Evolutionary conservation across 345 rosid species (phyloP).

Genomic region (Corymbia maculata): DNA sequence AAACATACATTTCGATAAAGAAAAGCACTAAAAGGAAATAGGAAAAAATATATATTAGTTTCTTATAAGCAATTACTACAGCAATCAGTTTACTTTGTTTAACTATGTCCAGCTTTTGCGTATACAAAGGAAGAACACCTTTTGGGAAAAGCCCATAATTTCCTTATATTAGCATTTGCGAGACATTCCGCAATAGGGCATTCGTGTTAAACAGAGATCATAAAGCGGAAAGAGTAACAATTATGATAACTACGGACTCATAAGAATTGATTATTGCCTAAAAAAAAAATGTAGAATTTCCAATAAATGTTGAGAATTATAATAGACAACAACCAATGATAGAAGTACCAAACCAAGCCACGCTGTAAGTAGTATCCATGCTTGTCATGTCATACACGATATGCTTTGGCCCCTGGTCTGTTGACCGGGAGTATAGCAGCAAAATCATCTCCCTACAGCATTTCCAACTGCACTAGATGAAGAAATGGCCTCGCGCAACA

Average conservation of each 20-base stretch:
- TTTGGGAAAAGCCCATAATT: not conserved
- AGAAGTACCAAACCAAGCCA: not conserved
- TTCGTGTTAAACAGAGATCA: not conserved
- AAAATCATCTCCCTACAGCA: not conserved
- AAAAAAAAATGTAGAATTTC: no score
- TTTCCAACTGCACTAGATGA: not conserved
- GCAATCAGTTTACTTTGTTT: no score
- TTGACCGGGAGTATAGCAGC: not conserved
- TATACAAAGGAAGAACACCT: not conserved
- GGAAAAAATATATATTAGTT: no score
- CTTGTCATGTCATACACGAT: not conserved
- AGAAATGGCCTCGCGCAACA: not conserved
- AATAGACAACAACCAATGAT: not conserved
- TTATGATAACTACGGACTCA: not conserved
- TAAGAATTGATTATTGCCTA: not conserved
- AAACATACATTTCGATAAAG: not conserved
- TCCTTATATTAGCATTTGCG: not conserved
- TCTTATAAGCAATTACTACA: no score
- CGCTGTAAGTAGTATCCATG: not conserved
- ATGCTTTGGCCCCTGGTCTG: not conserved
- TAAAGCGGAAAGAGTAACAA: not conserved
- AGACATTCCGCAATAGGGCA: not conserved
- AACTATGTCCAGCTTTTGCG: not conserved
- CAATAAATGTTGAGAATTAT: no score
- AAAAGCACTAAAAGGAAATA: not conserved